phyloP scores from a whole-genome alignment of 176 grass and related monocot species.

The Aechmea fasciata region DNA sequence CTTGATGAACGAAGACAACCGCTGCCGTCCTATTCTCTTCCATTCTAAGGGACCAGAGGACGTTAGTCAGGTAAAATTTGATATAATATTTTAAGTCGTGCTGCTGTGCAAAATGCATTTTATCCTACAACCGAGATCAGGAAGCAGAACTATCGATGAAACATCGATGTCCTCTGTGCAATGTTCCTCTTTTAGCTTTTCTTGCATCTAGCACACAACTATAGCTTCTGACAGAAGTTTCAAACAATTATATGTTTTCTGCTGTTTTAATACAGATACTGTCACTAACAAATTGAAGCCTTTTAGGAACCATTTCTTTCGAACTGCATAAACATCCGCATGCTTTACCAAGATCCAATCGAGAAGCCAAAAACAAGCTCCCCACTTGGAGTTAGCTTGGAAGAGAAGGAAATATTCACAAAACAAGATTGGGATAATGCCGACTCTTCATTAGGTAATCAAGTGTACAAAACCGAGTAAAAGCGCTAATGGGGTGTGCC shows the following conservation, averaged over 20 bases:
- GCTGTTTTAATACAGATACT: constrained; percentile 2
- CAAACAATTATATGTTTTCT: background rate
- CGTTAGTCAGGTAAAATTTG: constrained; percentile 19
- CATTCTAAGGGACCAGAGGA: constrained; percentile 17
- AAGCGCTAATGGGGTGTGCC: constrained; percentile 6
- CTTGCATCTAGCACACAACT: too few species aligned
- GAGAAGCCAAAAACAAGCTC: background rate
- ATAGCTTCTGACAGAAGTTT: background rate
- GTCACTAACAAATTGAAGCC: background rate
- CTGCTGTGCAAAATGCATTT: too few species aligned
- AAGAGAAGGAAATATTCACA: background rate
- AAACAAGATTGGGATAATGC: background rate
- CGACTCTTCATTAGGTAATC: constrained; percentile 20
- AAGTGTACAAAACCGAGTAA: constrained; percentile 24
- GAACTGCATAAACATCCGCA: constrained; percentile 1
- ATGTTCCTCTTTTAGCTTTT: too few species aligned
- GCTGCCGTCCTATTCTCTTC: constrained; percentile 31
- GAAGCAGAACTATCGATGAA: too few species aligned
- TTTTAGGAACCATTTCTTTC: constrained; percentile 15
- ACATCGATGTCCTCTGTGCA: too few species aligned
- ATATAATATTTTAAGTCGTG: too few species aligned
- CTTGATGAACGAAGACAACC: constrained; percentile 40
- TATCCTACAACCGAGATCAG: too few species aligned
- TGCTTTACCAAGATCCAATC: constrained; percentile 16
- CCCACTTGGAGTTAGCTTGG: background rate